A percentile compares a stretch with the other conserved stretches of the same genome.
These are phyloP conservation scores for Sequoia sempervirens DNA, from an alignment of 75 land plant genomes.

Conservation along the genomic window DNA sequence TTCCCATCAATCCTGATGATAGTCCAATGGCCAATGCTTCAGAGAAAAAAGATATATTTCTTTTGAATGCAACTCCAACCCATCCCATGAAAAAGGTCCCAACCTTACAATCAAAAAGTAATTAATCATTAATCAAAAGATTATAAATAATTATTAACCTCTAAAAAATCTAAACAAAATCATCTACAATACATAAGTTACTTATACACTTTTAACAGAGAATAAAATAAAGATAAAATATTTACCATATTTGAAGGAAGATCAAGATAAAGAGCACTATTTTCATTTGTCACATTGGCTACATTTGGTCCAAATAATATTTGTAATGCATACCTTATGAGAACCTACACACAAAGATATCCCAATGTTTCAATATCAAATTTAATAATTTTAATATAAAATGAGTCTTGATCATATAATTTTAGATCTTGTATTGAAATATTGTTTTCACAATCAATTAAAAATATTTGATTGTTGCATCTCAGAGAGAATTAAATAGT, in stretches of 20 bases:
- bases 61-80: too few relatives aligned
- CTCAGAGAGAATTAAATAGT: too few relatives aligned
- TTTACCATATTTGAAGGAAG: too few relatives aligned
- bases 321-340: constrained; percentile 64
- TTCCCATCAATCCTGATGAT: constrained; percentile 67
- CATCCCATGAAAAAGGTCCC: too few relatives aligned
- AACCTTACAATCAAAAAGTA: constrained; percentile 65
- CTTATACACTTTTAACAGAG: too few relatives aligned
- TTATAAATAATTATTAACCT: constrained; percentile 51
- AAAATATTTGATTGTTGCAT: too few relatives aligned
- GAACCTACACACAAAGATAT: constrained; percentile 34
- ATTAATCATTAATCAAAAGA: constrained; percentile 26
- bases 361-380: too few relatives aligned
- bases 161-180: constrained; percentile 74
- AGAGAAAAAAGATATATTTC: constrained; percentile 26
- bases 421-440: too few relatives aligned
- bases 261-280: constrained; percentile 54
- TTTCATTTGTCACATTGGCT: constrained; percentile 41
- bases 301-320: constrained; percentile 62
- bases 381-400: too few relatives aligned
- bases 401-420: too few relatives aligned
- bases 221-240: too few relatives aligned
- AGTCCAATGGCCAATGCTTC: constrained; percentile 71
- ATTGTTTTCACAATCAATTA: too few relatives aligned
- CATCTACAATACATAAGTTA: constrained; percentile 23